phyloP scores from a whole-genome alignment of 768 basidiomycete species.

The Panellus pusillus region DNA sequence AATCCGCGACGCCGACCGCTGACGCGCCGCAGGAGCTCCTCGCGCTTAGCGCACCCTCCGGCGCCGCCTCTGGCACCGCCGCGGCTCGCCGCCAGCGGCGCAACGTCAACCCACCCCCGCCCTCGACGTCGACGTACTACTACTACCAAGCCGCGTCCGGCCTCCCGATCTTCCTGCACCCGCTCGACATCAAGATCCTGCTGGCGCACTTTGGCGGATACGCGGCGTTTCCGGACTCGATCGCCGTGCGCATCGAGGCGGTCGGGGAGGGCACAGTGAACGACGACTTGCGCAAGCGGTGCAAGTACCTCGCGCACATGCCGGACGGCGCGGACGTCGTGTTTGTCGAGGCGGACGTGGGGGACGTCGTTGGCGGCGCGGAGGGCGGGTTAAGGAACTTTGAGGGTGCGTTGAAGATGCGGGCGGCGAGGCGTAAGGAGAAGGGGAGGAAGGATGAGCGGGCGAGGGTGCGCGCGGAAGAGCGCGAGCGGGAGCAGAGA shows the following conservation, averaged over 20 bases:
- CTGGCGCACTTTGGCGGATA: constrained; percentile 82
- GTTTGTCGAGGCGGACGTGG: constrained; percentile 87
- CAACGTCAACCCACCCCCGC: constrained; percentile 85
- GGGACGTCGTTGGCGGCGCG: constrained; percentile 65
- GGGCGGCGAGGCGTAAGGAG: constrained; percentile 73
- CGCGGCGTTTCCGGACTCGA: constrained; percentile 77
- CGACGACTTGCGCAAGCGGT: constrained; percentile 90
- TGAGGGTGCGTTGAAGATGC: constrained; percentile 76
- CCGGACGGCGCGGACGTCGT: constrained; percentile 91
- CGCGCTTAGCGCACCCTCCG: constrained; percentile 23
- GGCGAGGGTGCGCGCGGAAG: constrained; percentile 77
- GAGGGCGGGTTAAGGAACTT: constrained; percentile 76
- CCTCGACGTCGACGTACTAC: constrained; percentile 87
- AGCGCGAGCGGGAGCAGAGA: constrained; percentile 65
- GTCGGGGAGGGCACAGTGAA: constrained; percentile 79
- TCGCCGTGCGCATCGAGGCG: constrained; percentile 79
- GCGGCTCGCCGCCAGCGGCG: constrained; percentile 50
- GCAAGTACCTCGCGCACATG: constrained; percentile 93
- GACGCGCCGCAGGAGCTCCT: constrained; percentile 55
- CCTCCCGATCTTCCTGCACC: constrained; percentile 88
- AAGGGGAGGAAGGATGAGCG: constrained; percentile 85
- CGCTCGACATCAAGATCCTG: constrained; percentile 92
- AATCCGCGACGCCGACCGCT: constrained; percentile 19
- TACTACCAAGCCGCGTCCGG: constrained; percentile 96
- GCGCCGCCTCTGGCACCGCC: neutral